Base-by-base conservation (phyloP, 257 asterid species). In the Solanum lignicaule region DNA sequence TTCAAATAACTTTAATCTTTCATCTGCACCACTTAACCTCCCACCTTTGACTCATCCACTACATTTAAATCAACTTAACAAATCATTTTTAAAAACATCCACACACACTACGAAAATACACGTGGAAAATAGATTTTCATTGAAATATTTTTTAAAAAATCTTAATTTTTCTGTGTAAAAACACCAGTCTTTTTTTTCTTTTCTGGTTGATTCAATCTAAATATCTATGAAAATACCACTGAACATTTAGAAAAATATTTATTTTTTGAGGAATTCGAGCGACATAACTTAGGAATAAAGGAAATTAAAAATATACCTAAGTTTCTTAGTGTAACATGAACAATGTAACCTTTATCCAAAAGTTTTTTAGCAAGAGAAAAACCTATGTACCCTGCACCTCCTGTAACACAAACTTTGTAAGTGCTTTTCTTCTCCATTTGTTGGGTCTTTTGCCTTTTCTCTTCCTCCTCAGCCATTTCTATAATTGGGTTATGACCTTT, bases 261-360 rank as follows among this genome's bases (percentile, higher is more conserved):
- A 3, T 41, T 10, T 13, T 48, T 55, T 55, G 11, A 20, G 25
- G 5, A 55, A 20, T 58, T 9, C 13, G 15, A 60, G 9, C 35
- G 5, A 13, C 20, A 29, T 29, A 68, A 14, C 35, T 14, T 18
- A 25, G 21, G 6, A 15, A 32, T 16, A 4, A 86, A 32, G 48
- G 2, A 52, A 3, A 35, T 13, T 27, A n/a, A 14, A 38, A 10
- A 31, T 12, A 36, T 16, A 93, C 98, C 89, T 3, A 94, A 78
- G 84, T 84, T 92, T 58, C 98, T 84, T 83, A 94, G 91, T 3
- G 98, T 96, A 35, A 95, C 96, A 69, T 95, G 98, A 12, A 96
- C 98, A 0, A 88, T 85, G 36, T 93, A 94, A 13, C 98, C 98
- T 31, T 39, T 90, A 7, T 89, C 87, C 25, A 96, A 86, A 21